Evolutionary conservation across 192 early-diverging fungal genomes (phyloP).

Genomic region (Mortierella claussenii): DNA sequence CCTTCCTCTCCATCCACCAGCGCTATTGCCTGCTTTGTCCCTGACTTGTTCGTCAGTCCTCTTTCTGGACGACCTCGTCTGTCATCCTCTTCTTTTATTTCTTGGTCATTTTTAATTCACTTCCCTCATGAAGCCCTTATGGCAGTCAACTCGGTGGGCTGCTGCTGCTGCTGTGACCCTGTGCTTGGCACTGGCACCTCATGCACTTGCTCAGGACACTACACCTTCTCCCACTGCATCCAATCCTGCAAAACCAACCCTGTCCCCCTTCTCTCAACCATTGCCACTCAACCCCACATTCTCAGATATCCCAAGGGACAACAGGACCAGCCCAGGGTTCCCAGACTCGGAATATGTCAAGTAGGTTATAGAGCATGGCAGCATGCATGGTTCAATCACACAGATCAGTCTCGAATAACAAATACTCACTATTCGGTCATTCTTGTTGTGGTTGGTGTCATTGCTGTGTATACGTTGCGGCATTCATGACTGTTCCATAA

Average conservation of each 20-base stretch:
- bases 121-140: not conserved
- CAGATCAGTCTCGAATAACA: too few relatives aligned
- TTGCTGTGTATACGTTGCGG: too few relatives aligned
- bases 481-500: too few relatives aligned
- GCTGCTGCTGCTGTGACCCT: not conserved
- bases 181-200: not conserved
- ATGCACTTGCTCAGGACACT: not conserved
- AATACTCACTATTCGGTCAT: too few relatives aligned
- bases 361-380: too few relatives aligned
- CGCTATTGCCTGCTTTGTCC: too few relatives aligned
- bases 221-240: not conserved
- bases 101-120: too few relatives aligned
- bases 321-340: slow-evolving; percentile 18
- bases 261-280: not conserved
- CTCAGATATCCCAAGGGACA: not conserved
- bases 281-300: slow-evolving; percentile 14
- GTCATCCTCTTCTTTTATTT: too few relatives aligned
- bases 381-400: too few relatives aligned
- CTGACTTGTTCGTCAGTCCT: not conserved
- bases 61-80: too few relatives aligned
- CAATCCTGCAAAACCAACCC: not conserved
- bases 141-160: not conserved
- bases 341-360: slow-evolving; percentile 52
- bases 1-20: too few relatives aligned
- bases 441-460: too few relatives aligned